These are phyloP conservation scores for Aspergillus conjunctus DNA, from an alignment of 495 filamentous ascomycete genomes.

Conservation along the genomic window DNA sequence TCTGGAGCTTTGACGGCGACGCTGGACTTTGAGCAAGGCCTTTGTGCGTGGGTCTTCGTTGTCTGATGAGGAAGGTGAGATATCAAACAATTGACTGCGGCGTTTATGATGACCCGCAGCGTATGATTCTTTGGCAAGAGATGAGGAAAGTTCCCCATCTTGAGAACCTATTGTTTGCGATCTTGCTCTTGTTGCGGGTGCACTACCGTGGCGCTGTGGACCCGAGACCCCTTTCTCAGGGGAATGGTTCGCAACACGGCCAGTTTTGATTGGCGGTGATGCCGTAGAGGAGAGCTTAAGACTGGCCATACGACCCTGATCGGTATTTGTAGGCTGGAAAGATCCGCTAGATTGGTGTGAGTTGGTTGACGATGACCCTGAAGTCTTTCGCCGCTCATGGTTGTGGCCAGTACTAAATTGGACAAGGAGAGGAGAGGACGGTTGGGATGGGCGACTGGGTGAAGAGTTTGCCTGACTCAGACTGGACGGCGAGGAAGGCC, in stretches of 20 bases:
- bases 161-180: slow-evolving; percentile 95
- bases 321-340: slow-evolving; percentile 74
- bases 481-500: slow-evolving; percentile 83
- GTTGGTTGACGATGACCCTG: slow-evolving; percentile 80
- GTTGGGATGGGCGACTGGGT: slow-evolving; percentile 84
- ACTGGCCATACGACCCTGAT: slow-evolving; percentile 44
- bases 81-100: slow-evolving; percentile 90
- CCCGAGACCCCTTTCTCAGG: slow-evolving; percentile 51
- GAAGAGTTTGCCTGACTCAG: slow-evolving; percentile 79
- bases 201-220: slow-evolving; percentile 48
- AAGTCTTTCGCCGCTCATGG: slow-evolving; percentile 74
- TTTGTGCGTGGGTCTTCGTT: slow-evolving; percentile 92
- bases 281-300: slow-evolving; percentile 66
- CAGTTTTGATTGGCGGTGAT: slow-evolving; percentile 76
- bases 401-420: slow-evolving; percentile 85
- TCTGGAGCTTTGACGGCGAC: slow-evolving; percentile 86
- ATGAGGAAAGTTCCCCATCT: slow-evolving; percentile 66
- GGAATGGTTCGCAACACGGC: slow-evolving; percentile 57
- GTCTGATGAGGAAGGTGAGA: slow-evolving; percentile 96
- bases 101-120: slow-evolving; percentile 79
- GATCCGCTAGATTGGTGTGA: slow-evolving; percentile 76
- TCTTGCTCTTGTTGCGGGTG: slow-evolving; percentile 61
- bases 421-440: slow-evolving; percentile 89
- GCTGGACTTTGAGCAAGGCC: slow-evolving; percentile 89
- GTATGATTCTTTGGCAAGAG: slow-evolving; percentile 63